Evolutionary conservation across 2,329 filamentous ascomycete species (phyloP).

Genomic region (Rutstroemia sydowiana): DNA sequence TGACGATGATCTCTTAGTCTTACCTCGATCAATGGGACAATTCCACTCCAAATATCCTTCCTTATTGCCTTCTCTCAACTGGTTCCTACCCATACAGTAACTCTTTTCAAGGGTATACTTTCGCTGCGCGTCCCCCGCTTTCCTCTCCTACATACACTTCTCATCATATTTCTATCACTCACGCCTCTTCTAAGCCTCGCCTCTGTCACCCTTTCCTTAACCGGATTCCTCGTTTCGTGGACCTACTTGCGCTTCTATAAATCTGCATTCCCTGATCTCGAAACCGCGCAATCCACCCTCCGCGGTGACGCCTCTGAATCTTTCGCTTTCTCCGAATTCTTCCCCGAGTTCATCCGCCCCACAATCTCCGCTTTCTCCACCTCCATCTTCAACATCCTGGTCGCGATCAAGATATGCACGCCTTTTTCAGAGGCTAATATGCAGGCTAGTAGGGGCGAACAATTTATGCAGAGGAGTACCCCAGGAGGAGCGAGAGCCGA

Average conservation of each 20-base stretch:
- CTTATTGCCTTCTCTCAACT: constrained; percentile 97
- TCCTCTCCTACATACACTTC: constrained; percentile 65
- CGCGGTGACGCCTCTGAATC: constrained; percentile 93
- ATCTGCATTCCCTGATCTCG: constrained; percentile 60
- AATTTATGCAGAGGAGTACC: constrained; percentile 42
- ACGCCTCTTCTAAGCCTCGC: constrained; percentile 57
- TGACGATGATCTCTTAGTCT: constrained; percentile 44
- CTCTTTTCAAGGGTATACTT: constrained; percentile 79
- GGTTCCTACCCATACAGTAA: constrained; percentile 92
- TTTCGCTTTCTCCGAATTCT: constrained; percentile 93
- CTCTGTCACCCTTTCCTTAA: constrained; percentile 69
- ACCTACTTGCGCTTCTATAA: constrained; percentile 96
- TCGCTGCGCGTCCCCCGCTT: constrained; percentile 77
- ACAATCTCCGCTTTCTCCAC: constrained; percentile 67
- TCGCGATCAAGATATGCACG: constrained; percentile 69
- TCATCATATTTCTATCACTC: constrained; percentile 62
- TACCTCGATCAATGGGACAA: constrained; percentile 79
- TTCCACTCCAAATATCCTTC: constrained; percentile 85
- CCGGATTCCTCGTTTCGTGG: constrained; percentile 84
- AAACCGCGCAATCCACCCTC: constrained; percentile 55
- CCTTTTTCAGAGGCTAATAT: constrained; percentile 81
- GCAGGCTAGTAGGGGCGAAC: constrained; percentile 63
- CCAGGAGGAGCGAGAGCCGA: constrained; percentile 75
- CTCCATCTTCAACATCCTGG: constrained; percentile 65
- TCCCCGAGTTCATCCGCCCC: constrained; percentile 77